Base-by-base conservation (phyloP, 2,329 filamentous ascomycete genomes). In the Colletotrichum orbiculare region DNA sequence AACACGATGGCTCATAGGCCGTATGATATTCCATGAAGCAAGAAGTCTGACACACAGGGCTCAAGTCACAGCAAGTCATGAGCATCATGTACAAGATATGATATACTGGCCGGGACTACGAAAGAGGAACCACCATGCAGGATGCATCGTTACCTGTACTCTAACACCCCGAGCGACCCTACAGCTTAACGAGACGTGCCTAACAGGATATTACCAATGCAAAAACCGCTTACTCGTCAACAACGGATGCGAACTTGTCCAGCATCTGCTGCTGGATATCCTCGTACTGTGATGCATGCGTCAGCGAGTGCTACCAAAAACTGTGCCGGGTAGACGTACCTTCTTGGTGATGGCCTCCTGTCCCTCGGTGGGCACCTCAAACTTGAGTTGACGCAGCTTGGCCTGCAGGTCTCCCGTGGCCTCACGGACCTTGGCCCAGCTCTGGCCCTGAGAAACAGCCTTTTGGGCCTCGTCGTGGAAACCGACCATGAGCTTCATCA, bases 401-500 rank as follows among this genome's bases (percentile, higher is more conserved):
- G 83, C 87, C 83, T 97, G 94, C 71, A 98, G 89, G 33, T 97
- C 95, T 62, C 86, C 83, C 11, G 96, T 99, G 39, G 92, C 89
- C 73, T 99, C 96, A 71, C 95, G 89, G 60, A 99, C 91, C 87
- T 97, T 97, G 76, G 85, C 83, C 96, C 96, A 99, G 80, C 83
- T 91, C 80, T 95, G 91, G 67, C 96, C 96, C 79, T 97, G 93
- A 6, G 91, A 86, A 75, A 99, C 87, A 7, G 93, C 94, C 87
- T 97, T 98, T 79, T 98, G 95, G 33, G 93, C 90, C 84, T 99
- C 96, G 74, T 99, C 96, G 77, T 97, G 93, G 87, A 95, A 99
- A 64, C 91, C 92, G 85, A 99, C 92, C 89, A 99, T 98, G 69
- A 93, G 91, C 87, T 97, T 97, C 96, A 99, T 99, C 96, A 99